These are phyloP conservation scores for Fusarium sp. DNA, from an alignment of 2,329 filamentous ascomycete species.

Conservation along the genomic window DNA sequence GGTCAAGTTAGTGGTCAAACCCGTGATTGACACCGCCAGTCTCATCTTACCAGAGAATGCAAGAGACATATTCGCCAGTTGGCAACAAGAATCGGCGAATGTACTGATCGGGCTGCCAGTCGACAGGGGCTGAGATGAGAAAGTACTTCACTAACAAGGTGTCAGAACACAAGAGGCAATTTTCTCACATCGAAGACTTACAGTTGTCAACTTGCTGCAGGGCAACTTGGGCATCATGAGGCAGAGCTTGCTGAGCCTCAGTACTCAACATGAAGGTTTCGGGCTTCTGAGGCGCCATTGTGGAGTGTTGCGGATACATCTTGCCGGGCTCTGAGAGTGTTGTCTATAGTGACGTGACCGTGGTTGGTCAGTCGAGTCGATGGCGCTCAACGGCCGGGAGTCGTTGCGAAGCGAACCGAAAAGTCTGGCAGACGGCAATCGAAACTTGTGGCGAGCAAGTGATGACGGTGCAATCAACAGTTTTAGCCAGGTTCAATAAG, in stretches of 20 bases:
- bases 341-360: constrained; percentile 43
- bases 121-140: constrained; percentile 96
- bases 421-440: constrained; percentile 27
- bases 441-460: constrained; percentile 1
- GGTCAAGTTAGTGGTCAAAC: not conserved
- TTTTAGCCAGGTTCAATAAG: constrained; percentile 12
- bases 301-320: constrained; percentile 86
- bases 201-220: constrained; percentile 98
- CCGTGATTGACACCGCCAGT: not conserved
- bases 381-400: constrained; percentile 30
- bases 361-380: constrained; percentile 37
- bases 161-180: constrained; percentile 21
- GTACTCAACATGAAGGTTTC: constrained; percentile 99
- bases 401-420: constrained; percentile 20
- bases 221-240: constrained; percentile 95
- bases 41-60: constrained; percentile 79
- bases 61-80: constrained; percentile 98
- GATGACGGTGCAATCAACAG: constrained; percentile 6
- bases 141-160: constrained; percentile 89
- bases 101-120: constrained; percentile 97
- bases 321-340: constrained; percentile 41
- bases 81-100: constrained; percentile 95
- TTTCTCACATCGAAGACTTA: constrained; percentile 58
- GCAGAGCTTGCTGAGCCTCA: constrained; percentile 95
- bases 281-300: constrained; percentile 94